Conservation (phyloP, 2,329 filamentous ascomycete species). For the Monosporascus ibericus region DNA sequence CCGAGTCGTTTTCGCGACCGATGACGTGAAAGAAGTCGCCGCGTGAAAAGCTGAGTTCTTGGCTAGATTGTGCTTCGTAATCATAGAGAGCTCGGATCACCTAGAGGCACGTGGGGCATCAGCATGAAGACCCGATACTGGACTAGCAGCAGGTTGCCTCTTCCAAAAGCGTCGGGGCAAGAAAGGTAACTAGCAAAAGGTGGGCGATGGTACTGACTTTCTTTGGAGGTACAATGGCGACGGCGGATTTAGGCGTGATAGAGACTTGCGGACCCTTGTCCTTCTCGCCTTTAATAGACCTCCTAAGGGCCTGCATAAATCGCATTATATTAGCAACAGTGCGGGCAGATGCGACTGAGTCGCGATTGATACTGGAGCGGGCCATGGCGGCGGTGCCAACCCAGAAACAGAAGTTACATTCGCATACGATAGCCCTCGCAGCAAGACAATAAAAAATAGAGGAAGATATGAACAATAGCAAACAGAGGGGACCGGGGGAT, state of each 20-base stretch:
- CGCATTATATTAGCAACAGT: conserved; percentile 31
- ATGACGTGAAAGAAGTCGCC: conserved; percentile 99
- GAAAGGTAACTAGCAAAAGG: conserved; percentile 2
- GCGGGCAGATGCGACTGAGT: conserved; percentile 15
- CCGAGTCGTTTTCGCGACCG: conserved; percentile 83
- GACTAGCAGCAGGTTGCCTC: neutral
- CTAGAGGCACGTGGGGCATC: conserved; percentile 38
- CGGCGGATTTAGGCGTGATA: conserved; percentile 76
- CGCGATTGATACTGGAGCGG: conserved; percentile 15
- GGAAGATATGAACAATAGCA: conserved; percentile 6
- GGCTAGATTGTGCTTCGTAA: conserved; percentile 68
- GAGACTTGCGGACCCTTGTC: conserved; percentile 66
- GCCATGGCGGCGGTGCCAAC: conserved; percentile 17
- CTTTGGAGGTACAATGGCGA: conserved; percentile 86
- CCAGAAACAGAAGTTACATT: conserved; percentile 2
- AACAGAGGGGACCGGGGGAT: conserved; percentile 3
- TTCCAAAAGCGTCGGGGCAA: neutral
- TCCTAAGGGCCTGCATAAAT: conserved; percentile 64
- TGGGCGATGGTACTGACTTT: conserved; percentile 56
- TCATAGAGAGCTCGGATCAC: conserved; percentile 97
- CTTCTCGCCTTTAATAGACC: conserved; percentile 89
- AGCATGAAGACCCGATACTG: conserved; percentile 7
- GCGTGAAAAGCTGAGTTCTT: conserved; percentile 85
- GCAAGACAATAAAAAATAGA: conserved; percentile 8
- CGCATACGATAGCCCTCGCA: conserved; percentile 3